Base-by-base conservation (phyloP, 2,329 filamentous ascomycete species). In the Tolypocladium nubicola region DNA sequence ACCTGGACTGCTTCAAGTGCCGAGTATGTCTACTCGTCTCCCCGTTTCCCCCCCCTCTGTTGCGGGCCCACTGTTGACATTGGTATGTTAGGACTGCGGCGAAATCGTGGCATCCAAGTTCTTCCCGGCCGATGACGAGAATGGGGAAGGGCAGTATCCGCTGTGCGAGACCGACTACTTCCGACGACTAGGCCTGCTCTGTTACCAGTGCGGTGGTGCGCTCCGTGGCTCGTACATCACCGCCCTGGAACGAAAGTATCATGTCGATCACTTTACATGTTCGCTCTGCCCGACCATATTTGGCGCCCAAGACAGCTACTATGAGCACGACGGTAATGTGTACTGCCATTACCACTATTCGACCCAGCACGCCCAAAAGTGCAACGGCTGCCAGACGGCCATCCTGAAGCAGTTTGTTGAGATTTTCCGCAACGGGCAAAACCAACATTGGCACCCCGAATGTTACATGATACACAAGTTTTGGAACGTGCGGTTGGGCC, bases 401-500 rank as follows among this genome's bases (percentile, higher is more conserved):
- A 99, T 99, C 61, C 79, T 99, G 49, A 99, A 99, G 76, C 94
- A 99, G 71, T 99, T 99, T 71, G 94, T 99, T 60, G 94, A 99
- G 73, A 97, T 99, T 60, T 99, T 92, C 74, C 87, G 94, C 65
- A 97, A 97, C 72, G 93, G 93, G 2, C 89, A 96, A 70, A 97
- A 97, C 69, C 94, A 99, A 68, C 94, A 99, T 71, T 99, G 94
- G 94, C 94, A 99, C 70, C 94, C 94, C 2, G 94, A 99, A 73
- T 99, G 94, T 73, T 99, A 99, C 74, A 99, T 99, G 94, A 99
- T 99, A 61, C 94, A 99, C 76, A 99, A 99, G 68, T 99, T 97
- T 73, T 99, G 94, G 94, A 99, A 97, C 69, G 94, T 99, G 59
- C 86, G 94, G 55, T 78, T 99, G 41, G 84, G 85, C 13, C 80